Evolutionary conservation across 2,329 filamentous ascomycete genomes (phyloP), one percentile per base, ranked within the genome.

Genomic region (Fusarium avenaceum): DNA sequence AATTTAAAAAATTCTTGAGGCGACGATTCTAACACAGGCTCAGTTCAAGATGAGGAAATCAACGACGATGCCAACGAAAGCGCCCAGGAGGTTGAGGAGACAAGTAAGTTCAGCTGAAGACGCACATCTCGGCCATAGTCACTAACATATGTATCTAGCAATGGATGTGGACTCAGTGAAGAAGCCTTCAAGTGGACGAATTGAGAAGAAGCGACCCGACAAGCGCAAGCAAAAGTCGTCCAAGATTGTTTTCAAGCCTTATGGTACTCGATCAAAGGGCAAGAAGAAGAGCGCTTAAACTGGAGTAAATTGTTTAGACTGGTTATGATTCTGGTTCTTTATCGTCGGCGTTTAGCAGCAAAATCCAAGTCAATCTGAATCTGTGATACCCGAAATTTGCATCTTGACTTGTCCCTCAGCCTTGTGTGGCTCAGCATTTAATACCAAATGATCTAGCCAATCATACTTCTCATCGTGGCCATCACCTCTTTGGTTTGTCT

Each of bases 201-300:
- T 70, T 38, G 76, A 78, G 65, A 87, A 83, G 79, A 85, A 83
- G 76, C 83, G 84, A 71, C 80, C 88, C 54, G 82, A 85, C 77
- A 90, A 89, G 82, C 83, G 84, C 75, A 84, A 80, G 71, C 81
- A 79, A 68, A 87, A 85, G 77, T 86, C 84, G 70, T 81, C 83
- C 40, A 82, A 82, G 63, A 89, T 90, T 63, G 86, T 88, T 22
- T 90, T 90, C 65, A 82, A 83, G 53, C 88, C 84, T 73, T 88
- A 85, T 74, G 84, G 84, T 64, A 84, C 87, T 59, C 82, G 82
- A 65, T 77, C 81, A 67, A 80, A 78, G 54, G 79, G 79, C 67
- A 83, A 81, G 74, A 84, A 82, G 78, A 82, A 79, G 73, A 76
- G 70, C 51, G 53, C 55, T 40, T 48, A 24, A 38, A 49, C 24